Percentiles rank a stretch among this genome's conserved stretches.
phyloP scores from a whole-genome alignment of 1,284 basidiomycete genomes.

The Fereydounia khargensis region DNA sequence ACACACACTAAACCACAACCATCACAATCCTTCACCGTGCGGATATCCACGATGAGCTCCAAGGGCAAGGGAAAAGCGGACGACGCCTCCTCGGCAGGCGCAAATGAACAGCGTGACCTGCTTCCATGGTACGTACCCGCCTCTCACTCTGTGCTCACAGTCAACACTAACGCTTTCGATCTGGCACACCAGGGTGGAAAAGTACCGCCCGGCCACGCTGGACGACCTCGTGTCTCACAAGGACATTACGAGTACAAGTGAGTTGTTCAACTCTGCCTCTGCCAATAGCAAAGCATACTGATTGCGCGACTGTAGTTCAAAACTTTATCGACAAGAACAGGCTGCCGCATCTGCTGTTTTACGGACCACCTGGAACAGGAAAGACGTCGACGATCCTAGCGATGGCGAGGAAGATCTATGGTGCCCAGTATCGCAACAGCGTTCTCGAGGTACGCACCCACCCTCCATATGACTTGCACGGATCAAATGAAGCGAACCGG shows the following conservation, averaged over 20 bases:
- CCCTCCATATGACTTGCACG: neutral
- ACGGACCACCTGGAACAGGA: constrained; percentile 93
- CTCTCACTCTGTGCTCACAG: too few relatives aligned
- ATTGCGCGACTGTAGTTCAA: constrained; percentile 31
- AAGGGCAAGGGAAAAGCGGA: constrained; percentile 32
- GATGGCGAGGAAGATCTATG: constrained; percentile 89
- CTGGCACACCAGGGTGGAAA: constrained; percentile 54
- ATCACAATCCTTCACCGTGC: too few relatives aligned
- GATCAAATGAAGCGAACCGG: neutral
- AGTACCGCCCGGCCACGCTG: constrained; percentile 51
- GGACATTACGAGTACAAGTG: constrained; percentile 51
- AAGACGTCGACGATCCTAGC: constrained; percentile 98
- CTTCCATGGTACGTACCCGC: too few relatives aligned
- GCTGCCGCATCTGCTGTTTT: constrained; percentile 91
- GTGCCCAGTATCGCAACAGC: constrained; percentile 75
- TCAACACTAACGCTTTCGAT: too few relatives aligned
- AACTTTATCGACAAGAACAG: constrained; percentile 94
- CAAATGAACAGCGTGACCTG: constrained; percentile 4
- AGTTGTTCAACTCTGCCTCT: too few relatives aligned
- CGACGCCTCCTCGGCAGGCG: constrained; percentile 3
- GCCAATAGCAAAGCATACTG: neutral
- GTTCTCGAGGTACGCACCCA: constrained; percentile 78
- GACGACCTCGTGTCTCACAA: constrained; percentile 55
- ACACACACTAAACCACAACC: too few relatives aligned
- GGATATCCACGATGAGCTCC: constrained; percentile 10